Percentiles rank a stretch among this genome's conserved stretches.
phyloP scores from a whole-genome alignment of 441 rosid species.

The Erodium chrysanthum region DNA sequence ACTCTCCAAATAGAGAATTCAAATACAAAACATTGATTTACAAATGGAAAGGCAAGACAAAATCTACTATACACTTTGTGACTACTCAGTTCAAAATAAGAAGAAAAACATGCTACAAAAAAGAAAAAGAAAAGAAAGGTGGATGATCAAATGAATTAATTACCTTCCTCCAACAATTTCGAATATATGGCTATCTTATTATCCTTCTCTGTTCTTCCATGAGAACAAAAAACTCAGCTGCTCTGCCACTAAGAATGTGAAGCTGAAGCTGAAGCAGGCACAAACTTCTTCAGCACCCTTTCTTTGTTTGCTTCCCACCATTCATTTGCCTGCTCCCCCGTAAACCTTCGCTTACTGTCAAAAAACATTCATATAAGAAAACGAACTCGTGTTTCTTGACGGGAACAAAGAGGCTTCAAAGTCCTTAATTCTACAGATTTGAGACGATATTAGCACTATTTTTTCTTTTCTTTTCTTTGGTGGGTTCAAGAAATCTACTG shows the following conservation, averaged over 20 bases:
- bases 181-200: not conserved
- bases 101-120: no score
- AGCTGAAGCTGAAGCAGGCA: not conserved
- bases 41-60: not conserved
- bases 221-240: no score
- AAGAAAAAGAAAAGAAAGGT: no score
- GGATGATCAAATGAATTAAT: not conserved
- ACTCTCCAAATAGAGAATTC: not conserved
- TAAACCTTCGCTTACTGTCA: constrained; percentile 63
- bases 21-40: no score
- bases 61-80: not conserved
- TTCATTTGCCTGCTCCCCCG: constrained; percentile 81
- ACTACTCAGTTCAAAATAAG: not conserved
- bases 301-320: constrained; percentile 96
- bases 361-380: not conserved
- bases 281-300: constrained; percentile 31
- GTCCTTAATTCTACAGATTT: no score
- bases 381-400: not conserved
- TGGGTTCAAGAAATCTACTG: no score
- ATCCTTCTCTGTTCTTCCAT: no score
- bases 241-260: not conserved
- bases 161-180: not conserved
- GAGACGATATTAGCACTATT: no score
- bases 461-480: no score
- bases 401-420: no score